Evolutionary conservation across 441 rosid genomes (phyloP).

Genomic region (Pelargonium cotyledonis): DNA sequence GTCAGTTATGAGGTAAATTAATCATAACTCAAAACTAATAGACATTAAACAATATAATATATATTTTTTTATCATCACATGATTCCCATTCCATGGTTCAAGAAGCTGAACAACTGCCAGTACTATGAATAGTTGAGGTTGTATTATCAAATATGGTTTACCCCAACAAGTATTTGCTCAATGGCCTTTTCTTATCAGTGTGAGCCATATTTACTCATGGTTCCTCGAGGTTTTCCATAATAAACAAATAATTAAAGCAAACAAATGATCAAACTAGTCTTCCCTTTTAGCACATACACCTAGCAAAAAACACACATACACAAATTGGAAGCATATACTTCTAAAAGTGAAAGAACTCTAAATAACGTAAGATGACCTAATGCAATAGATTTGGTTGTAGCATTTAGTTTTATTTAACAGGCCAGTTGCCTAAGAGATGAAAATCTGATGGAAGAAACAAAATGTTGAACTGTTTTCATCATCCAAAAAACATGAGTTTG

Average conservation of each 20-base stretch:
- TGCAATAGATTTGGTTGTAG: background rate
- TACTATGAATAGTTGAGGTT: too few relatives aligned
- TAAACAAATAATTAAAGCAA: background rate
- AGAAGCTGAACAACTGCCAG: too few relatives aligned
- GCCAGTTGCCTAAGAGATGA: background rate
- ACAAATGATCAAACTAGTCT: background rate
- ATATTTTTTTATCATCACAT: background rate
- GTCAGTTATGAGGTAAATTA: constrained; percentile 20
- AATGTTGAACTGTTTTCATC: background rate
- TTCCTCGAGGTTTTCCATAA: background rate
- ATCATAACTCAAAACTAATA: background rate
- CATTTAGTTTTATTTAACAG: too few relatives aligned
- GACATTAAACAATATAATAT: background rate
- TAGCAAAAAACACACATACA: background rate
- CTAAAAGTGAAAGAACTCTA: background rate
- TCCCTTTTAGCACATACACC: background rate
- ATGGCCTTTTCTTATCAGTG: background rate
- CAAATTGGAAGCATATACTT: background rate
- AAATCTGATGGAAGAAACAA: background rate
- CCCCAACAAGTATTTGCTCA: background rate
- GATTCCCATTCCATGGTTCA: background rate
- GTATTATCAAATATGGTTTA: too few relatives aligned
- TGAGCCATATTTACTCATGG: background rate
- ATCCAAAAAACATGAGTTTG: background rate
- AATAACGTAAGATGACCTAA: background rate